Evolutionary conservation across 2,329 filamentous ascomycete species (phyloP).

Genomic region (Diplocarpon rosae): DNA sequence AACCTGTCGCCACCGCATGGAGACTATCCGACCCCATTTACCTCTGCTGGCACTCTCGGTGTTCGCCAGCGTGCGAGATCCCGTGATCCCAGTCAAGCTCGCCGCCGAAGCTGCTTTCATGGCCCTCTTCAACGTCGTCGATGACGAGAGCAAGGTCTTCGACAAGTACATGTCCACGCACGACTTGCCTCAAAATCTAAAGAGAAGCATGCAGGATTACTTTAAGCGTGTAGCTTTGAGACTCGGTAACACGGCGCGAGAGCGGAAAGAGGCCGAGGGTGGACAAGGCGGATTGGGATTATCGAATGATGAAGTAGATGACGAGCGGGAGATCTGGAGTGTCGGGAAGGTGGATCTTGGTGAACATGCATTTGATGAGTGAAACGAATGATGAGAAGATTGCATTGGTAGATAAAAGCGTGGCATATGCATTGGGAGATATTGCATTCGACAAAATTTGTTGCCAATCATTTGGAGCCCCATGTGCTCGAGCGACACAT

Average conservation of each 20-base stretch:
- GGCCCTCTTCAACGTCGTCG: conserved; percentile 78
- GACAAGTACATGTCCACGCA: conserved; percentile 76
- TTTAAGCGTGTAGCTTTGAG: conserved; percentile 87
- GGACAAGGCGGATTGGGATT: conserved; percentile 77
- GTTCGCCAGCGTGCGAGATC: conserved; percentile 82
- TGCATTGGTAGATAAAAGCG: background rate
- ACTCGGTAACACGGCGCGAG: conserved; percentile 74
- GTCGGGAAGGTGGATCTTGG: conserved; percentile 81
- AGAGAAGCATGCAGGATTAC: conserved; percentile 91
- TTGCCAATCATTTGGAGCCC: too few species aligned
- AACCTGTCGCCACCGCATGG: conserved; percentile 65
- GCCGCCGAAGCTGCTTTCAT: conserved; percentile 92
- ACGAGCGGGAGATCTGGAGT: conserved; percentile 92
- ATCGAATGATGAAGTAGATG: conserved; percentile 83
- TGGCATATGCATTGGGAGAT: background rate
- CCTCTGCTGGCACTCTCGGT: conserved; percentile 69
- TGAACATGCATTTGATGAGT: conserved; percentile 34
- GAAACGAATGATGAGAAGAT: conserved; percentile 10
- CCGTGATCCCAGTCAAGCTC: conserved; percentile 89
- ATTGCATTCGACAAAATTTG: background rate
- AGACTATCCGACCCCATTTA: conserved; percentile 73
- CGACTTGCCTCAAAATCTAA: conserved; percentile 57
- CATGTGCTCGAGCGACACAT: too few species aligned
- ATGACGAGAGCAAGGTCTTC: conserved; percentile 76
- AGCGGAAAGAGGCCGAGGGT: conserved; percentile 84